Percentiles rank a stretch among this genome's conserved stretches.
Evolutionary conservation across 2,329 filamentous ascomycete species (phyloP).

Genomic region (Verticillium longisporum): DNA sequence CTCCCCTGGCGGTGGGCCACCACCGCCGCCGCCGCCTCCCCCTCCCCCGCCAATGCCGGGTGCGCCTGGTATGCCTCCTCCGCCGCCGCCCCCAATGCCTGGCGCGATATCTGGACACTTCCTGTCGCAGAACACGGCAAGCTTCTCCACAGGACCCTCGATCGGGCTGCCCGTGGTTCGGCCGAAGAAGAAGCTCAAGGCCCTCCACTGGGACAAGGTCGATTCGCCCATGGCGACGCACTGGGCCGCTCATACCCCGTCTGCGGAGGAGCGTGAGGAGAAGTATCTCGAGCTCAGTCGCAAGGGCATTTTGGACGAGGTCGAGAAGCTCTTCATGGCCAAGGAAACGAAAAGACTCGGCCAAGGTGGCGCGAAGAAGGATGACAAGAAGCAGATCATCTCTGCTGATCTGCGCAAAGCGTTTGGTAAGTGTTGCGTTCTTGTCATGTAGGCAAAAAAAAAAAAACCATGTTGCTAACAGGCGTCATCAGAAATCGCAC

Average conservation of each 20-base stretch:
- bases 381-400: slow-evolving; percentile 97
- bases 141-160: slow-evolving; percentile 43
- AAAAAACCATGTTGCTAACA: background rate
- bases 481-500: slow-evolving; percentile 66
- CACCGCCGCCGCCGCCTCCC: slow-evolving; percentile 29
- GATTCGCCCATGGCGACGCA: slow-evolving; percentile 87
- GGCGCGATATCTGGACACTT: slow-evolving; percentile 70
- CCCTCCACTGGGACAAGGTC: slow-evolving; percentile 98
- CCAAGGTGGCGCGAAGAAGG: slow-evolving; percentile 63
- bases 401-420: slow-evolving; percentile 82
- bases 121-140: slow-evolving; percentile 56
- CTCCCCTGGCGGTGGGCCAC: slow-evolving; percentile 17
- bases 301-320: slow-evolving; percentile 94
- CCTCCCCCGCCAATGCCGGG: slow-evolving; percentile 36
- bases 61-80: slow-evolving; percentile 33
- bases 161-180: slow-evolving; percentile 72
- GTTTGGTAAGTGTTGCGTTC: slow-evolving; percentile 53
- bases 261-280: slow-evolving; percentile 84
- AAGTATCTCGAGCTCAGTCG: slow-evolving; percentile 90
- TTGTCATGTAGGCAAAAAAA: background rate
- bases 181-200: slow-evolving; percentile 99
- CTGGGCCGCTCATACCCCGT: slow-evolving; percentile 82
- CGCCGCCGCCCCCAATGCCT: slow-evolving; percentile 59
- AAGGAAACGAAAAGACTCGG: slow-evolving; percentile 92
- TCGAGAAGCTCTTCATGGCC: slow-evolving; percentile 94